phyloP scores from a whole-genome alignment of 768 basidiomycete genomes.

The Lentinus tigrinus region DNA sequence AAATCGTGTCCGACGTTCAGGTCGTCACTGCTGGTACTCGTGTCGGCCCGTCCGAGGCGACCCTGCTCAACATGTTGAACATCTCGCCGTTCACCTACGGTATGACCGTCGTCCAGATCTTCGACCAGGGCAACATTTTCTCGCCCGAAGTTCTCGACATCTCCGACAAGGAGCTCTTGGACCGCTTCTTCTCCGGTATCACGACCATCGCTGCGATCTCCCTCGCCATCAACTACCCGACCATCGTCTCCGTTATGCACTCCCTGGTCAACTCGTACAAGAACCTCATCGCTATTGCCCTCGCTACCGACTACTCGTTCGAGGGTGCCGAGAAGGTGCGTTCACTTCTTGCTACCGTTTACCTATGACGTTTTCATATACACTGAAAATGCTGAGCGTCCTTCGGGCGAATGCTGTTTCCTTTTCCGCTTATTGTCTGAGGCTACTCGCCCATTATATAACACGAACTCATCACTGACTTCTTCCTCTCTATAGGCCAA shows the following conservation, averaged over 20 bases:
- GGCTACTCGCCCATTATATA: conserved; percentile 20
- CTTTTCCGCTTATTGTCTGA: conserved; percentile 25
- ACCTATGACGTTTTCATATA: conserved; percentile 32
- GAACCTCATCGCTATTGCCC: conserved; percentile 88
- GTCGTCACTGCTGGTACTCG: conserved; percentile 90
- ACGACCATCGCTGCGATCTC: conserved; percentile 96
- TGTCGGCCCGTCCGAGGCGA: conserved; percentile 97
- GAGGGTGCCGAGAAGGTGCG: conserved; percentile 90
- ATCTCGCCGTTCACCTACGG: conserved; percentile 99
- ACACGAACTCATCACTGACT: conserved; percentile 35
- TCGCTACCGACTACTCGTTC: conserved; percentile 93
- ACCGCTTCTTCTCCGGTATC: conserved; percentile 90
- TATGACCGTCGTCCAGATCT: conserved; percentile 98
- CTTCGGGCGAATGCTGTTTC: conserved; percentile 38
- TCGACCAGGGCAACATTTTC: conserved; percentile 91
- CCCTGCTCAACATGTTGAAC: conserved; percentile 98
- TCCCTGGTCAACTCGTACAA: conserved; percentile 99
- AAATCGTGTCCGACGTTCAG: conserved; percentile 97
- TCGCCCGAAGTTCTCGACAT: conserved; percentile 88
- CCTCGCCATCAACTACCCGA: conserved; percentile 94
- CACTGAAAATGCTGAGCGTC: conserved; percentile 88
- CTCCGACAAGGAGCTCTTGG: conserved; percentile 86
- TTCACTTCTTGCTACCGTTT: conserved; percentile 16
- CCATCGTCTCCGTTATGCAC: conserved; percentile 90
- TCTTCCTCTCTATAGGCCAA: conserved; percentile 60